Conservation (phyloP, 139 green algal genomes). For the Tetratostichococcus sp. region DNA sequence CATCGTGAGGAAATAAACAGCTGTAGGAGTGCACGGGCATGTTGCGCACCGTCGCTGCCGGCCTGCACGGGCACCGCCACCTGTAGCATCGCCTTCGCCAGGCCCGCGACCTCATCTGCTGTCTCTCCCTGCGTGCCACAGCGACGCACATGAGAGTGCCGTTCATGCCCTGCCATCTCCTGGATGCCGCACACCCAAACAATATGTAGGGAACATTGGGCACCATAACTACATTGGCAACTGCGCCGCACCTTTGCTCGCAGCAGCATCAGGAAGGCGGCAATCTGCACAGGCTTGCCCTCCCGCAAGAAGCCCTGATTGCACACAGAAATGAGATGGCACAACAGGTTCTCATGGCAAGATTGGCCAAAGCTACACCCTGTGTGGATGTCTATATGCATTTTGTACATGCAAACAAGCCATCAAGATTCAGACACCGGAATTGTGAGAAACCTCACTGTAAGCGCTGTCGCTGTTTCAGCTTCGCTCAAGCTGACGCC, state of each 20-base stretch:
- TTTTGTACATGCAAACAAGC: too few relatives aligned
- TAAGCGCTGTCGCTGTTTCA: neutral
- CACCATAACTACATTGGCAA: too few relatives aligned
- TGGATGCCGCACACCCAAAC: too few relatives aligned
- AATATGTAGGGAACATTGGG: too few relatives aligned
- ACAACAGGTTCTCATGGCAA: neutral
- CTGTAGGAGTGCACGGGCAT: too few relatives aligned
- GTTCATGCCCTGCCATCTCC: too few relatives aligned
- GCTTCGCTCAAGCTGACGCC: neutral
- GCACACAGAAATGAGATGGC: neutral
- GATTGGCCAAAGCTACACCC: too few relatives aligned
- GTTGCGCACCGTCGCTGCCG: conserved; percentile 31
- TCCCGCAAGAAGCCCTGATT: conserved; percentile 62
- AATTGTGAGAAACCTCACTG: too few relatives aligned
- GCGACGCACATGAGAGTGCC: too few relatives aligned
- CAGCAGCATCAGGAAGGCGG: conserved; percentile 93
- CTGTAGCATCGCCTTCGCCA: conserved; percentile 81
- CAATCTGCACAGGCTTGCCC: conserved; percentile 72
- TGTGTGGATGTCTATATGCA: too few relatives aligned
- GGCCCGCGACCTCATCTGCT: conserved; percentile 83
- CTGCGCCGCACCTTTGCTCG: conserved; percentile 79
- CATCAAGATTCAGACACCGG: neutral
- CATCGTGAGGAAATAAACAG: too few relatives aligned
- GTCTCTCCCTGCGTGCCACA: conserved; percentile 87
- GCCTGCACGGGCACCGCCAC: conserved; percentile 58